Base-by-base conservation (phyloP, 768 basidiomycete species). In the Suillus luteus region DNA sequence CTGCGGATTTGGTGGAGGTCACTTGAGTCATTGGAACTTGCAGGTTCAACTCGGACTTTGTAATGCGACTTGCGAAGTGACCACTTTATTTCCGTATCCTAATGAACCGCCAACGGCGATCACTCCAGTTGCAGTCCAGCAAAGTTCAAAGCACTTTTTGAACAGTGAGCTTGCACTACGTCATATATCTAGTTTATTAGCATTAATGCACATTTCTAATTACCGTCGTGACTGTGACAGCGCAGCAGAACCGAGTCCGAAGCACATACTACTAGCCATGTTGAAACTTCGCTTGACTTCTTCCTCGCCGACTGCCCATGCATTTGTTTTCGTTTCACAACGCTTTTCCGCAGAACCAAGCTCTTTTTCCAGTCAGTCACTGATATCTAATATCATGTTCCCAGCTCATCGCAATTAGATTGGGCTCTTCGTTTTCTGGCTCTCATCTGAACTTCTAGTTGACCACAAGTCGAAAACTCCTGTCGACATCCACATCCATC, bases 401-500 rank as follows among this genome's bases (percentile, higher is more conserved):
- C 15, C 24, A 58, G 24, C 57, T 58, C 27, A 58, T 58, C 9
- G 38, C 27, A 11, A 58, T 17, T 58, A 58, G 57, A 41, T 58
- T 19, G 17, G 5, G 10, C 41, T 58, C 11, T 27, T 41, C 19
- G 57, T 40, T 58, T 11, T 58, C 24, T 58, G 57, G 55, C 17
- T 58, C 24, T 41, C 38, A 12, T 58, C 24, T 15, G 38, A 58
- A 27, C 27, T 27, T 58, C 24, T 41, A 24, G 38, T 41, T 3
- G 17, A 40, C 17, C 55, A 41, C 24, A 41, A 58, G 24, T 58
- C 24, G 5, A 17, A 17, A 58, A 66, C 64, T 60, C 54, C 40
- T 49, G 37, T 62, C 22, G 48, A 64, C 31, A 38, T 35, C 17
- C 48, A 62, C 11, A 60, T 73, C 37, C 65, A 46, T 17, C 69